These are phyloP conservation scores for Lophiotrema nucula DNA, from an alignment of 495 filamentous ascomycete species.

Conservation along the genomic window DNA sequence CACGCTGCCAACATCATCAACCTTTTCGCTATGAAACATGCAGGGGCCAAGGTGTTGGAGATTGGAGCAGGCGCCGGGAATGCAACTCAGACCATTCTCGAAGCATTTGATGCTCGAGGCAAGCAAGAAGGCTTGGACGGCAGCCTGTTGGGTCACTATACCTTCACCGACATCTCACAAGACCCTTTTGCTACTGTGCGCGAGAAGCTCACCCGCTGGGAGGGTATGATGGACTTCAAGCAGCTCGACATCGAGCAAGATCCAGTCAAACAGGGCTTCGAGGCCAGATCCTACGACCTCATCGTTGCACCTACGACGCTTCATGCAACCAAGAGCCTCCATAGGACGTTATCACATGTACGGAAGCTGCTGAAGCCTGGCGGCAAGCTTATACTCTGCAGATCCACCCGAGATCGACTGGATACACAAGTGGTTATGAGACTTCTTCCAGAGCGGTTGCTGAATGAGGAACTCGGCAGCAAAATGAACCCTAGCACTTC, in stretches of 20 bases:
- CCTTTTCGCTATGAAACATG: constrained; percentile 14
- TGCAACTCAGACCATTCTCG: constrained; percentile 13
- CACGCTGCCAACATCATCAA: neutral
- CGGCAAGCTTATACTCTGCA: constrained; percentile 28
- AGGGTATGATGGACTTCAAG: constrained; percentile 13
- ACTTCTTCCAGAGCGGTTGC: constrained; percentile 10
- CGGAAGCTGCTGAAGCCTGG: constrained; percentile 28
- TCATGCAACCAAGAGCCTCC: constrained; percentile 19
- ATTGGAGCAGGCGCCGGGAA: constrained; percentile 32
- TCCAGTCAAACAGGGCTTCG: constrained; percentile 26
- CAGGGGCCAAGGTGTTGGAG: constrained; percentile 24
- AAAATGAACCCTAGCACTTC: neutral
- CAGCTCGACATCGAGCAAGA: constrained; percentile 29
- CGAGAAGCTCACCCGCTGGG: constrained; percentile 9
- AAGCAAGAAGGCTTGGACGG: too few relatives aligned
- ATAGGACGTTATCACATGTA: constrained; percentile 18
- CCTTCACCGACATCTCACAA: constrained; percentile 31
- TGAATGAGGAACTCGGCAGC: constrained; percentile 1
- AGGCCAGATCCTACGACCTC: constrained; percentile 22
- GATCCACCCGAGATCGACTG: constrained; percentile 10
- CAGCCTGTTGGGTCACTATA: constrained; percentile 1
- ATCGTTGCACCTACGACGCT: constrained; percentile 28
- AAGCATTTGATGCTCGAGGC: neutral
- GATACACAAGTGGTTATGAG: constrained; percentile 6
- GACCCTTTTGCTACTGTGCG: constrained; percentile 25